Evolutionary conservation across 1,284 basidiomycete genomes (phyloP), one percentile per base, ranked within the genome.

Genomic region (Cystobasidiaceae sp.): DNA sequence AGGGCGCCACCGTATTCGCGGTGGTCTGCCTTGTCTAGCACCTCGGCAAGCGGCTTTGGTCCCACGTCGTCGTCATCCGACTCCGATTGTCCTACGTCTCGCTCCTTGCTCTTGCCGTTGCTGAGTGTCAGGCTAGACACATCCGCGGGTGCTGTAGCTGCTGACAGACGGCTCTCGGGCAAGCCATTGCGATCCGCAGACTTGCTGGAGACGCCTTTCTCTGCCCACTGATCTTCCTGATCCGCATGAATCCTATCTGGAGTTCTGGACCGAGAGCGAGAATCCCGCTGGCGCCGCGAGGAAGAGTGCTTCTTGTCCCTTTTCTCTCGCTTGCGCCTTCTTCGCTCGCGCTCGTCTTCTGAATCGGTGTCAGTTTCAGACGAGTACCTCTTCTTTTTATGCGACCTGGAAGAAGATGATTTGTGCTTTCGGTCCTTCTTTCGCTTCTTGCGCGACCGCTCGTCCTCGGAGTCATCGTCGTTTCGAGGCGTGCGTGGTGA

Each of bases 1-100:
- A 98, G 82, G 4, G 89, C 86, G 56, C 89, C 84, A 67, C 91
- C 90, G 75, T 91, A 83, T 11, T 52, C 67, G 27, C 58, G 34
- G 23, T 43, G 32, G 45, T 69, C 52, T 4, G 30, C 21, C 15
- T 32, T 45, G 5, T 41, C 58, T 32, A 52, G 60, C 1, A 56
- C 48, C 4, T 59, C 66, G 1, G 43, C 21, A 23, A 69, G 67
- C 51, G 59, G 73, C 73, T 73, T 21, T 67, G 69, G 67, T 41
- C 50, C 59, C 9, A 74, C 66, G 48, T 73, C 79, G 2, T 80
- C 80, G 0, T 72, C n/a, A 3, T 72, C 68, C 69, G 62, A 65
- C 49, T 72, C 51, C 51, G 62, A 68, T 73, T 45, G 71, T 61
- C 66, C 68, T 34, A 72, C 51, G 61, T 72, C 67, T 64, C 32